Base-by-base conservation (phyloP, 139 green algal genomes). In the Raphidocelis subcapitata region DNA sequence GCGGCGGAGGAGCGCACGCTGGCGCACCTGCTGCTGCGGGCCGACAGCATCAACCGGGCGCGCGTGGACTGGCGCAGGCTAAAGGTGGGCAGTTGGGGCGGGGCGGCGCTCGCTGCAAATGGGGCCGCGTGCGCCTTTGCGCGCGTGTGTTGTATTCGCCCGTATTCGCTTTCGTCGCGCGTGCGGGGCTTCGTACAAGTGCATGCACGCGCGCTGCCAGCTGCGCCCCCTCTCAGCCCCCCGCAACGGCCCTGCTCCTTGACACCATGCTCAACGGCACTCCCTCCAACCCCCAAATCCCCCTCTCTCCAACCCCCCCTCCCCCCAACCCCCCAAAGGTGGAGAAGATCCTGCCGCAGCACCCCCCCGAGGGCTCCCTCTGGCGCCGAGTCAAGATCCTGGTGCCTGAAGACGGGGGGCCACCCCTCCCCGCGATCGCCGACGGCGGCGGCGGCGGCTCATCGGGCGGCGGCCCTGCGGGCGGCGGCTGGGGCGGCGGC, bases 11-110 rank as follows among this genome's bases (percentile, higher is more conserved):
- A 79, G 47, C 72, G 75, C 36, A 81, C 78, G 15, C 60, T 89
- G 36, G 31, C 56, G 24, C 84, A 89, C 78, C 72, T 89, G 59
- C 75, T 89, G 63, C 75, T 86, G 51, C 56, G 72, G 24, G 72
- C 72, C 3, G 72, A 79, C 54, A 64, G 62, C 71, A 71, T 77
- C 59, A 76, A 69, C 69, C 32, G 69, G 23, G 37, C 31, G 23
- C 26, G 4, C 8, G 26, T 62, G 5, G 33, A 76, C 46, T 76
- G 69, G 69, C 32, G 69, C 24, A 36, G 46, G 16, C 59, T 76
- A 29, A 76, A 68, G 59, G 69, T 76, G 44, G 4, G 36, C 14
- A 4, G 61, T 12, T 31, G 56, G n/a, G 56, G n/a, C 21, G n/a
- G 56, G n/a, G n/a, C n/a, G n/a, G n/a, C n/a, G n/a, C n/a, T n/a